Evolutionary conservation across 169 alveolate genomes (phyloP).

Genomic region (Plasmodium inui): DNA sequence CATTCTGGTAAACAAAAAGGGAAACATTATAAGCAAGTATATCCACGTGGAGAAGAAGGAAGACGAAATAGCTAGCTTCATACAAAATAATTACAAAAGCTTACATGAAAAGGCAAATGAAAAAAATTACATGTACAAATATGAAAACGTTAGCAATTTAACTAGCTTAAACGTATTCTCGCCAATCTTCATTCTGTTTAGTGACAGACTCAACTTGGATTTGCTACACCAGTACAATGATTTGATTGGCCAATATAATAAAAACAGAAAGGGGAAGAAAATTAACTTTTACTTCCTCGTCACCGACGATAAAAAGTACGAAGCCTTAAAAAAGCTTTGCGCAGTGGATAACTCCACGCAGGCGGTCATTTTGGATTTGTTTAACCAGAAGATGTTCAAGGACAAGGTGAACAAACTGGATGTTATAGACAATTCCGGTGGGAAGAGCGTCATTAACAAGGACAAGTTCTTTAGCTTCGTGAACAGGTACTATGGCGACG

Average conservation of each 20-base stretch:
- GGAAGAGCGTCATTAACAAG: constrained; percentile 26
- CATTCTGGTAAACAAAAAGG: constrained; percentile 53
- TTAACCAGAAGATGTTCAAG: constrained; percentile 61
- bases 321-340: constrained; percentile 48
- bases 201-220: constrained; percentile 44
- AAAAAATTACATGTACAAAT: constrained; percentile 55
- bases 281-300: constrained; percentile 51
- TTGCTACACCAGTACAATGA: constrained; percentile 30
- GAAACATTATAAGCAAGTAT: constrained; percentile 53
- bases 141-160: constrained; percentile 45
- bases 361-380: constrained; percentile 58
- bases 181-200: constrained; percentile 46
- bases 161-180: constrained; percentile 58
- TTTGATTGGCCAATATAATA: constrained; percentile 40
- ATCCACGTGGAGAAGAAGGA: constrained; percentile 58
- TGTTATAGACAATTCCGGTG: constrained; percentile 11
- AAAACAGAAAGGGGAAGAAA: constrained; percentile 71
- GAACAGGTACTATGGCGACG: constrained; percentile 46
- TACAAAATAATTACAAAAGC: constrained; percentile 54
- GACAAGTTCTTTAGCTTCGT: constrained; percentile 52
- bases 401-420: constrained; percentile 40
- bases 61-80: constrained; percentile 28
- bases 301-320: constrained; percentile 62
- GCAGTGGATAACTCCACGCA: constrained; percentile 35
- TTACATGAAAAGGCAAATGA: constrained; percentile 57